Base-by-base conservation (phyloP, 208 protist genomes). In the Willaertia magna region DNA sequence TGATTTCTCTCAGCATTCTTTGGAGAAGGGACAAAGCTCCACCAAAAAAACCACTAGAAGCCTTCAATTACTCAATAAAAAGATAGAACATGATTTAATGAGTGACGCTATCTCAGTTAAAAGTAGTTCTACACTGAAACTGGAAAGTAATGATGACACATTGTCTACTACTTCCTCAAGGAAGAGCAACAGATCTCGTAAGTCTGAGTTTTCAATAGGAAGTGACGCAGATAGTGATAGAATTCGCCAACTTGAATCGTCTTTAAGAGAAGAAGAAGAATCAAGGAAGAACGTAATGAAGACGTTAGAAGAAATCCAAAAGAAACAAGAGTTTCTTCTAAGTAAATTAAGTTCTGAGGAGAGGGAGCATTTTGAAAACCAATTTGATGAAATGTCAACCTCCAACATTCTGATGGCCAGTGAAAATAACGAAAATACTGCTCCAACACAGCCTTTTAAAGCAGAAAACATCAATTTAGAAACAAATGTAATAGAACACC, bases 151-250 rank as follows among this genome's bases (percentile, higher is more conserved):
- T 67, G 18, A 34, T n/a, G 55, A 67, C 22, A 67, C 12, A 18
- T 34, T 34, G 12, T 67, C 55, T 34, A 44, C 67, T 14, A 20
- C 67, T 6, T 9, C 14, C 6, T 76, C 67, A 1, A 76, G 26
- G 12, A 16, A 44, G 20, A 44, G 34, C 0, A 7, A 44, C 9
- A 76, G 18, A 43, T 44, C 34, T 76, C 16, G 67, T 18, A 40
- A n/a, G 30, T 79, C 74, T 47, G 26, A 81, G 3, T 81, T 51
- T 49, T 51, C 43, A 16, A 81, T 81, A 40, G 76, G 76, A 3
- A 81, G 76, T 81, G 76, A 81, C 51, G 76, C 76, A 39, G 76
- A 81, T 30, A 46, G 44, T 39, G 76, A 81, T 40, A 12, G 76
- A 52, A 81, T 81, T 40, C 4, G 18, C 9, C 76, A 81, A 51